Evolutionary conservation across 305 asterid genomes (phyloP).

Genomic region (Fraxinus velutina): DNA sequence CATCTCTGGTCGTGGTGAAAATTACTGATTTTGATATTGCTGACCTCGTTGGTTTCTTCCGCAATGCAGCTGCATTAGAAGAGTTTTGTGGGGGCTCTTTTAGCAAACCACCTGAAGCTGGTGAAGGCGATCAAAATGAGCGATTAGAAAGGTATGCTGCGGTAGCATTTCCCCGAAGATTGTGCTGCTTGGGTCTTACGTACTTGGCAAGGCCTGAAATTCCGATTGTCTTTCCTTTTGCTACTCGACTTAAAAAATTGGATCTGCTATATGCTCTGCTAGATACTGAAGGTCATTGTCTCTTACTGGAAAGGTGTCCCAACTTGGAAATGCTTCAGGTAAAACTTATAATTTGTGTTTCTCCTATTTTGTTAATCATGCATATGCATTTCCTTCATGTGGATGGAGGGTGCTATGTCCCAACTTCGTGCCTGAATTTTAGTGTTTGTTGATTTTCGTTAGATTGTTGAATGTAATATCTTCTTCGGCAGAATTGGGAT

Average conservation of each 20-base stretch:
- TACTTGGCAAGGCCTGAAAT: no score
- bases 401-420: neutral
- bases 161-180: conserved; percentile 51
- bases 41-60: conserved; percentile 55
- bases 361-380: neutral
- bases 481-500: neutral
- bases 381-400: neutral
- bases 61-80: conserved; percentile 56
- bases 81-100: conserved; percentile 82
- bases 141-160: no score
- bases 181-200: conserved; percentile 50
- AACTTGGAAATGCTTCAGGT: conserved; percentile 50
- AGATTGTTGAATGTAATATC: neutral
- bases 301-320: conserved; percentile 62
- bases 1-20: conserved; percentile 55
- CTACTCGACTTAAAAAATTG: conserved; percentile 62
- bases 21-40: conserved; percentile 58
- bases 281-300: conserved; percentile 83
- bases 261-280: conserved; percentile 87
- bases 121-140: no score
- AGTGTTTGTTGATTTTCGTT: neutral
- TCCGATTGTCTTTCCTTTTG: conserved; percentile 56
- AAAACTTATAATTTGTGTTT: neutral
- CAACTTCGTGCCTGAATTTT: neutral
- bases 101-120: no score